Base-by-base conservation (phyloP, 306 rosid genomes). In the Heteromeles arbutifolia region DNA sequence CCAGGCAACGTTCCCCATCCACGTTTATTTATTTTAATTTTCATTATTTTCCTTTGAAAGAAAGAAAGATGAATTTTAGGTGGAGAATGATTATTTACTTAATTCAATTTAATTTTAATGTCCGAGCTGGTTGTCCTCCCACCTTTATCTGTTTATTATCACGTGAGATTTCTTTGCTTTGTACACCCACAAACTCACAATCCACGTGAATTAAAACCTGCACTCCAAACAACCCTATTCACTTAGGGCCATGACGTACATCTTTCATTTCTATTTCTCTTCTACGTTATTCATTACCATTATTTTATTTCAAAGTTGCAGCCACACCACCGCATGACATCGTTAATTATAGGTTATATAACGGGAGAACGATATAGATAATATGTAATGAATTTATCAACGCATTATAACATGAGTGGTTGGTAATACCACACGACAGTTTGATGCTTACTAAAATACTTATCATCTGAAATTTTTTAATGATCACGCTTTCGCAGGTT, bases 191-290 rank as follows among this genome's bases (percentile, higher is more conserved):
- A 80, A 65, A 39, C 74, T 81, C 74, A 64, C 77, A 76, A 11
- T 84, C 87, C 93, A 90, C 83, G 87, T 82, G 91, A 87, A 86
- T 31, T 78, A 65, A 76, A 66, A 13, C 74, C 58, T 74, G 50
- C 68, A 77, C 81, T 78, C 74, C 8, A n/a, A n/a, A 56, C 54
- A 41, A 41, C 12, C 44, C 12, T 41, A 41, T 41, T 9, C 11
- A 41, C 12, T 41, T 41, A 41, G 44, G 12, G 44, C 44, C 44
- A 41, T 9, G 44, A 41, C 9, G 44, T 41, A 41, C 3, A 41
- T 41, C 44, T 9, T 41, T 41, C 11, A 41, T 41, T 41, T 41
- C 12, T 41, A 41, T 41, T 39, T 41, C 44, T 41, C 44, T 41
- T 41, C 11, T 9, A 41, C 12, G 44, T 3, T 8, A 10, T 41